phyloP scores from a whole-genome alignment of 768 basidiomycete genomes.

The Pleurotus pulmonarius region DNA sequence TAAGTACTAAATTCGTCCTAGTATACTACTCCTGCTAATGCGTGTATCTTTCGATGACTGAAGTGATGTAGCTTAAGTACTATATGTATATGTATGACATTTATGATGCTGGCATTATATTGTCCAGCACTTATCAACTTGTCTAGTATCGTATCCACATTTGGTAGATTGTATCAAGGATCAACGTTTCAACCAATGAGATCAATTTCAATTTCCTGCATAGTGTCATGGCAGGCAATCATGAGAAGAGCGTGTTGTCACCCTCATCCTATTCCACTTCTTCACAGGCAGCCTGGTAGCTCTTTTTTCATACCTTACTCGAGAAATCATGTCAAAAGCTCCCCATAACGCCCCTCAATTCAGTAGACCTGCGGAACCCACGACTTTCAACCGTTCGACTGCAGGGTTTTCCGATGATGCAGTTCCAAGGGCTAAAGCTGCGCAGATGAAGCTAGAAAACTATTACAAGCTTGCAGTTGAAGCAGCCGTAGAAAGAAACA shows the following conservation, averaged over 20 bases:
- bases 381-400: slow-evolving; percentile 86
- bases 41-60: too few relatives aligned
- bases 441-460: slow-evolving; percentile 93
- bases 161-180: too few relatives aligned
- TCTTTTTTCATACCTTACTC: background rate
- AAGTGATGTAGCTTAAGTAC: too few relatives aligned
- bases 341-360: background rate
- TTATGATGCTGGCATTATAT: too few relatives aligned
- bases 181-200: too few relatives aligned
- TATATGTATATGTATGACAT: too few relatives aligned
- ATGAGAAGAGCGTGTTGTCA: background rate
- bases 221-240: background rate
- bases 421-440: slow-evolving; percentile 79
- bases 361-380: slow-evolving; percentile 62
- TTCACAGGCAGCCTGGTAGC: slow-evolving; percentile 8
- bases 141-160: too few relatives aligned
- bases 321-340: background rate
- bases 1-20: background rate
- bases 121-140: too few relatives aligned
- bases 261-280: slow-evolving; percentile 8
- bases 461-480: slow-evolving; percentile 98
- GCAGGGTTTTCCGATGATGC: slow-evolving; percentile 77
- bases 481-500: slow-evolving; percentile 90
- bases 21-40: too few relatives aligned
- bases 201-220: background rate